Evolutionary conservation across 2,329 filamentous ascomycete species (phyloP), one percentile per base, ranked within the genome.

Genomic region (Ciborinia camelliae): DNA sequence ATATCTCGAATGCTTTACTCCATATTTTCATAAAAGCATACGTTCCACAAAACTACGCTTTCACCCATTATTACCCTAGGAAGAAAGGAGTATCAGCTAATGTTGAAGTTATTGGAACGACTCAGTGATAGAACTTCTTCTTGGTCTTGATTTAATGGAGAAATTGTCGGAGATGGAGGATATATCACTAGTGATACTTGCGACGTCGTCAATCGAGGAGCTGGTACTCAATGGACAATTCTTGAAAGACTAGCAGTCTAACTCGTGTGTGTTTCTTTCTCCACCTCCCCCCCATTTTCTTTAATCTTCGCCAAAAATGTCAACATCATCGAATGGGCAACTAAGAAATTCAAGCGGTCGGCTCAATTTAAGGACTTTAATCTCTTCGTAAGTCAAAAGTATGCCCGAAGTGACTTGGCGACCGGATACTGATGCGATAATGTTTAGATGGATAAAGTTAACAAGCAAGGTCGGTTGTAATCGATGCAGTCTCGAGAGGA

Each of bases 291-390:
- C n/a, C 82, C 82, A 0, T 62, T 30, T 8, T 54, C 60, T 53
- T 53, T 62, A 15, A 15, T 30, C 1, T 82, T 75, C 62, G 77
- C 81, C 4, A 76, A 77, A 43, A 81, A 83, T 73, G 81, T 83
- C 66, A 81, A 54, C 50, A 43, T 54, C 15, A 62, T 47, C 7
- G 30, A 62, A 54, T 45, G 79, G 20, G 68, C 72, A 10, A 73
- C 72, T 51, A 72, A 73, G 35, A 67, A 68, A 57, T n/a, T 64
- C 39, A 48, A 48, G 32, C 48, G 35, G 54, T 52, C 51, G 91
- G 85, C 90, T 68, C 92, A 99, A 78, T 98, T 98, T 79, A 88
- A 87, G 74, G 91, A 95, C 78, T 99, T 99, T 77, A 90, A 94
- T 79, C 86, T 86, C 75, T 98, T 96, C 76, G 90, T 98, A 81